Conservation (phyloP, 2,329 filamentous ascomycete species). For the Fusarium tricinctum region DNA sequence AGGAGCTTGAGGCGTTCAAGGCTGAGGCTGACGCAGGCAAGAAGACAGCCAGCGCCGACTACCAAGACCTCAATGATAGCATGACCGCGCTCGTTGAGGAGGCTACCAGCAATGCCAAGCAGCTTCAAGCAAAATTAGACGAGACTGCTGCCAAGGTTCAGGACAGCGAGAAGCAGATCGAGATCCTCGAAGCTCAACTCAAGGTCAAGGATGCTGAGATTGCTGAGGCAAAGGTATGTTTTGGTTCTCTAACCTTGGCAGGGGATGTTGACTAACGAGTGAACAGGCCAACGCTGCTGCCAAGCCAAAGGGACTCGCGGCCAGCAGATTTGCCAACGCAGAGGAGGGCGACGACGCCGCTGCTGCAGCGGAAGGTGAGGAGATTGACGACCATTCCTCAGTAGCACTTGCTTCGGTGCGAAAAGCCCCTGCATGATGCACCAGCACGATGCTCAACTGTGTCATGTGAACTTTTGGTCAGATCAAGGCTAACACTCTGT, state of each 20-base stretch:
- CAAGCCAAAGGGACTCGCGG: constrained; percentile 65
- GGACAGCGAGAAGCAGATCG: constrained; percentile 63
- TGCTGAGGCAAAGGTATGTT: constrained; percentile 69
- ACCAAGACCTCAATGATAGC: constrained; percentile 73
- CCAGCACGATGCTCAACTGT: constrained; percentile 46
- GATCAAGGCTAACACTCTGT: constrained; percentile 38
- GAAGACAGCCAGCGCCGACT: constrained; percentile 71
- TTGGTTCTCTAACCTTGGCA: not conserved
- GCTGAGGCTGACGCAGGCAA: constrained; percentile 64
- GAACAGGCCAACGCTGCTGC: constrained; percentile 61
- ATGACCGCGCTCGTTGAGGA: constrained; percentile 73
- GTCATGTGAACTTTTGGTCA: constrained; percentile 24
- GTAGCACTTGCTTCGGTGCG: constrained; percentile 77
- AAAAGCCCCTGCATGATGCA: constrained; percentile 63
- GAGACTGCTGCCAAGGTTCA: constrained; percentile 61
- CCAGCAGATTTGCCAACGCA: constrained; percentile 66
- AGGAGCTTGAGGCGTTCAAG: constrained; percentile 68
- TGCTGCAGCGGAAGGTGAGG: constrained; percentile 69
- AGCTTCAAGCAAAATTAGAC: constrained; percentile 64
- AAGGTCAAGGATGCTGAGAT: constrained; percentile 76
- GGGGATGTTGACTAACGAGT: constrained; percentile 1
- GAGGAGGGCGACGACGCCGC: constrained; percentile 55
- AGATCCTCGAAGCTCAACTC: constrained; percentile 67
- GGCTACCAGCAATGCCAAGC: constrained; percentile 67
- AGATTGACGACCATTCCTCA: constrained; percentile 72